Base-by-base conservation (phyloP, 75 land plant species). In the Picea sitchensis region DNA sequence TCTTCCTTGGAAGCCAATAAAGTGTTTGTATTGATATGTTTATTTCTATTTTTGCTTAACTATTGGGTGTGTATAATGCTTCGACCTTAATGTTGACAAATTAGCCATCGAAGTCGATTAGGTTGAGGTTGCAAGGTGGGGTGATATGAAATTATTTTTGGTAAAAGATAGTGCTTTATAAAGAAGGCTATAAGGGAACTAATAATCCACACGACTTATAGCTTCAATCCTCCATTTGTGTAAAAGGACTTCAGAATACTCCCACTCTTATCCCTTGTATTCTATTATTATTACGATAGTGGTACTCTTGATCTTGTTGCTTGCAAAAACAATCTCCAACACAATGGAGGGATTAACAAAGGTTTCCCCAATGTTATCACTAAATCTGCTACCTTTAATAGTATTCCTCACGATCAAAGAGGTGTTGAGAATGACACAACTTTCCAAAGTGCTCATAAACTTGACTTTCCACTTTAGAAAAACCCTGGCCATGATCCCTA, bases 71-170 rank as follows among this genome's bases (percentile, higher is more conserved):
- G 3, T 26, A 26, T 26, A 26, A 26, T 26, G 26, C 81, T 14
- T 80, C 65, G 2, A 76, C 80, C 92, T 90, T 86, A 58, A 79
- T 69, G 8, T 90, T 79, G 26, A 61, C 80, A 44, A 92, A 92
- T 71, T 87, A 92, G 0, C 87, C 83, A 34, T 82, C 84, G 5
- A 82, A 89, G 80, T 94, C 96, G 4, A 85, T 87, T 13, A 94
- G 77, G 2, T 83, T 79, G 13, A 90, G 79, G 38, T 80, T 86
- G 77, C 8, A 94, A 81, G 38, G 80, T 85, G 5, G 87, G 86
- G 75, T 84, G 90, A 2, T 90, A 85, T 3, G 61, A 58, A 3
- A 94, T 76, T 2, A 90, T 90, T 63, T 82, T 86, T 67, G 83
- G 88, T 5, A 94, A 80, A 18, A 92, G 82, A 58, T 79, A 88